Percentiles rank a stretch among this genome's conserved stretches.
phyloP scores from a whole-genome alignment of 2,329 filamentous ascomycete species.

The Cercospora zeae-maydis region DNA sequence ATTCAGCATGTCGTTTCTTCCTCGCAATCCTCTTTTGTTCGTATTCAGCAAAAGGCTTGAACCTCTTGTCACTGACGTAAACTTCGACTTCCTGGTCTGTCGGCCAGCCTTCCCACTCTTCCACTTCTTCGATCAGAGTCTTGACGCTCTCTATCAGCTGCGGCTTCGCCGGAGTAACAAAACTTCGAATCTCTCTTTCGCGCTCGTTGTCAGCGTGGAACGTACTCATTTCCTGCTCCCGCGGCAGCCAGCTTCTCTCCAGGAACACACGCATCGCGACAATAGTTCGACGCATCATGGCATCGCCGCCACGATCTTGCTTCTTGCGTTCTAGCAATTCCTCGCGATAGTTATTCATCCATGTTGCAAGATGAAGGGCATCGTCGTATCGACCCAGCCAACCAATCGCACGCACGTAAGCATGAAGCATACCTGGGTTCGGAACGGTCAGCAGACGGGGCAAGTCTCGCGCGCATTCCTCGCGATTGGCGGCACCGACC shows the following conservation, averaged over 20 bases:
- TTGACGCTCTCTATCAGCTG: conserved; percentile 23
- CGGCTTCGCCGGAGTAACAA: conserved; percentile 20
- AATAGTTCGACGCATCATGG: conserved; percentile 37
- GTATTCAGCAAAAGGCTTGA: conserved; percentile 6
- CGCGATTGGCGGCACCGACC: background rate
- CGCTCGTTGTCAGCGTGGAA: background rate
- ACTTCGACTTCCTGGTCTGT: conserved; percentile 39
- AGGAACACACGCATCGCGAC: conserved; percentile 43
- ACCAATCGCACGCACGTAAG: conserved; percentile 62
- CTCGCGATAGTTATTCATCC: conserved; percentile 54
- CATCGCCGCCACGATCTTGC: conserved; percentile 32
- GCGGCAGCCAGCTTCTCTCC: conserved; percentile 35
- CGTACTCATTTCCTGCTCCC: background rate
- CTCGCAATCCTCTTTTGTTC: background rate
- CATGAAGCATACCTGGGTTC: conserved; percentile 50
- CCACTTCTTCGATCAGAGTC: conserved; percentile 34
- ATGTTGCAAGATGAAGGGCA: conserved; percentile 56
- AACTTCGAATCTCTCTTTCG: conserved; percentile 6
- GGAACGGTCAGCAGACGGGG: conserved; percentile 44
- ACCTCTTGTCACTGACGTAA: conserved; percentile 25
- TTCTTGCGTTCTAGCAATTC: conserved; percentile 30
- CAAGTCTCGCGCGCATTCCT: conserved; percentile 10
- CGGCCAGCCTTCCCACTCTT: conserved; percentile 46
- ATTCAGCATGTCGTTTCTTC: background rate
- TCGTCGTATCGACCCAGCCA: conserved; percentile 57